These are phyloP conservation scores for Linum usitatissimum DNA, from an alignment of 345 rosid genomes.

Conservation along the genomic window DNA sequence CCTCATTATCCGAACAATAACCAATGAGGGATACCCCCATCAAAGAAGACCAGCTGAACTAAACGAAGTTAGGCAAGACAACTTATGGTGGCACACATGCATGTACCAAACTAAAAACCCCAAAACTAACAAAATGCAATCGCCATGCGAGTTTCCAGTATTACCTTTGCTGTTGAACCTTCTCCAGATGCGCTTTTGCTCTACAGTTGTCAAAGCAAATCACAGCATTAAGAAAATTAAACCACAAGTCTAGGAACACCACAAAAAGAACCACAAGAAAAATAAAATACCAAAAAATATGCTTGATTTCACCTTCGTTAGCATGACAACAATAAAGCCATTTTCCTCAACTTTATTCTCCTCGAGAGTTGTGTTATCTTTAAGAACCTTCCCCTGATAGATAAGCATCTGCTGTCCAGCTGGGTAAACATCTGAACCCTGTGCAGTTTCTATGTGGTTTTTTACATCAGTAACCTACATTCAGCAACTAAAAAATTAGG, in stretches of 20 bases:
- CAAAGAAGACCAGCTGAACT: background rate
- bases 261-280: background rate
- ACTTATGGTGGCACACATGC: background rate
- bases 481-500: background rate
- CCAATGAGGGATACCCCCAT: background rate
- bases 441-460: constrained; percentile 17
- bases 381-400: constrained; percentile 25
- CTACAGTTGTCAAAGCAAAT: background rate
- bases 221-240: background rate
- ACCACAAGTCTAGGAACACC: background rate
- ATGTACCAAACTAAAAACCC: background rate
- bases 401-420: constrained; percentile 22
- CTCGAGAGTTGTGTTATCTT: constrained; percentile 19
- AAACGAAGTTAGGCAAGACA: background rate
- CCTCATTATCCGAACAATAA: background rate
- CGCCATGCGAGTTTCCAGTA: background rate
- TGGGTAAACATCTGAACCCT: constrained; percentile 20
- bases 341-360: constrained; percentile 23
- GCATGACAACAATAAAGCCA: constrained; percentile 22
- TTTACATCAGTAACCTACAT: constrained; percentile 22
- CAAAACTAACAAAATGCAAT: background rate
- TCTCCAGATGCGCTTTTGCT: constrained; percentile 1
- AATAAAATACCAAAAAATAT: no score
- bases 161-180: constrained; percentile 5
- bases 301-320: constrained; percentile 16